Evolutionary conservation across 2,329 filamentous ascomycete species (phyloP).

Genomic region (Nemania sp.): DNA sequence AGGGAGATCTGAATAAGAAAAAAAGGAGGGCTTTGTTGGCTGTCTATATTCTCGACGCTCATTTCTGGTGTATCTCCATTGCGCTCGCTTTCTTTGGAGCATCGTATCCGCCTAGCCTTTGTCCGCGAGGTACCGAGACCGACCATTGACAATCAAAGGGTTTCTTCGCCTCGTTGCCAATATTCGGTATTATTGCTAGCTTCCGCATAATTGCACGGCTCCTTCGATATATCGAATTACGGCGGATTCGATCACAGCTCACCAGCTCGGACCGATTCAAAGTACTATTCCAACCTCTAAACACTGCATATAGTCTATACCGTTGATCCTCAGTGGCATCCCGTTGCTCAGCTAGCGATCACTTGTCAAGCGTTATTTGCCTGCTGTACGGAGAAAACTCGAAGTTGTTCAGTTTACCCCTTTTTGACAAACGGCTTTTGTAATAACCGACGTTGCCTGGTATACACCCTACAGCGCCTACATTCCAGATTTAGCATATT

Average conservation of each 20-base stretch:
- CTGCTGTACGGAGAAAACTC: constrained; percentile 45
- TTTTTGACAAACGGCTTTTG: constrained; percentile 48
- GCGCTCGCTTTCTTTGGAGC: constrained; percentile 51
- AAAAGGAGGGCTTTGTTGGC: constrained; percentile 45
- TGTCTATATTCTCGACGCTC: constrained; percentile 48
- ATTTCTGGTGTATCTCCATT: constrained; percentile 47
- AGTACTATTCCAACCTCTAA: constrained; percentile 33
- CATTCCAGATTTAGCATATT: constrained; percentile 45
- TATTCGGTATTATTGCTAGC: constrained; percentile 41
- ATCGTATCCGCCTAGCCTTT: constrained; percentile 47
- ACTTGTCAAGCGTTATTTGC: constrained; percentile 46
- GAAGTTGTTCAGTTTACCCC: constrained; percentile 43
- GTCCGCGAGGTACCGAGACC: constrained; percentile 47
- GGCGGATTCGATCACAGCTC: constrained; percentile 42
- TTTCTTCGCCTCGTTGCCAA: constrained; percentile 21
- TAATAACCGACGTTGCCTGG: constrained; percentile 49
- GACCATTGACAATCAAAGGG: constrained; percentile 46
- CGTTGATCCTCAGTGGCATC: constrained; percentile 43
- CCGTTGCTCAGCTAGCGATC: constrained; percentile 45
- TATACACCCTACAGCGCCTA: constrained; percentile 44
- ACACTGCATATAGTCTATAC: constrained; percentile 48
- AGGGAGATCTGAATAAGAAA: constrained; percentile 27
- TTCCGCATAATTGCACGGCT: constrained; percentile 37
- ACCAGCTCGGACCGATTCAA: constrained; percentile 37
- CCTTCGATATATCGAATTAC: constrained; percentile 37